Conservation (phyloP, 192 early-diverging fungal species). For the Coemansia sp. region DNA sequence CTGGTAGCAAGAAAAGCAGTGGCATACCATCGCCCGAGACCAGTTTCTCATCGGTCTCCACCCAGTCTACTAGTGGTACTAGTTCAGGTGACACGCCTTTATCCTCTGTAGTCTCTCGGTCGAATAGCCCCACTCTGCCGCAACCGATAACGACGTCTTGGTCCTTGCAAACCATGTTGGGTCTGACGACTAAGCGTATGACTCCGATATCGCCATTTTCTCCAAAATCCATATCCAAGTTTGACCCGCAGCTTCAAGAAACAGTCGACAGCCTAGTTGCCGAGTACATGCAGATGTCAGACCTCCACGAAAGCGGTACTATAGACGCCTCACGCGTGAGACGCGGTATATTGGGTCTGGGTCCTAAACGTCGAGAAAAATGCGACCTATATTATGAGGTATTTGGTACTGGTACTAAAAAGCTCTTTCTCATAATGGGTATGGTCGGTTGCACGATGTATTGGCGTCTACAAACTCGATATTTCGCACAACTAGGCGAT, state of each 20-base stretch:
- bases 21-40: neutral
- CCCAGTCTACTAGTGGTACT: neutral
- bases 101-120: neutral
- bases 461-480: slow-evolving; percentile 61
- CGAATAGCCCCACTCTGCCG: neutral
- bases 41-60: neutral
- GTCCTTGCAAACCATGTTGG: slow-evolving; percentile 7
- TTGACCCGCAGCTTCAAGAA: neutral
- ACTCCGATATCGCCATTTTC: neutral
- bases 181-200: neutral
- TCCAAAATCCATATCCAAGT: neutral
- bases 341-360: slow-evolving; percentile 10
- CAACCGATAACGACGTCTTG: neutral
- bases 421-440: slow-evolving; percentile 76
- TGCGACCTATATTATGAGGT: slow-evolving; percentile 74
- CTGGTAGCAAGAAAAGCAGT: neutral
- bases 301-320: slow-evolving; percentile 20
- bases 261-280: slow-evolving; percentile 12
- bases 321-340: slow-evolving; percentile 23
- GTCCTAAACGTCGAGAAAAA: slow-evolving; percentile 11
- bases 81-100: neutral
- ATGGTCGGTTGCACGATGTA: slow-evolving; percentile 49
- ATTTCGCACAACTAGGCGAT: slow-evolving; percentile 65
- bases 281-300: slow-evolving; percentile 28
- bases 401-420: slow-evolving; percentile 69